A percentile compares a stretch with the other conserved stretches of the same genome.
Conservation (phyloP, 345 rosid species). For the Lumnitzera littorea region DNA sequence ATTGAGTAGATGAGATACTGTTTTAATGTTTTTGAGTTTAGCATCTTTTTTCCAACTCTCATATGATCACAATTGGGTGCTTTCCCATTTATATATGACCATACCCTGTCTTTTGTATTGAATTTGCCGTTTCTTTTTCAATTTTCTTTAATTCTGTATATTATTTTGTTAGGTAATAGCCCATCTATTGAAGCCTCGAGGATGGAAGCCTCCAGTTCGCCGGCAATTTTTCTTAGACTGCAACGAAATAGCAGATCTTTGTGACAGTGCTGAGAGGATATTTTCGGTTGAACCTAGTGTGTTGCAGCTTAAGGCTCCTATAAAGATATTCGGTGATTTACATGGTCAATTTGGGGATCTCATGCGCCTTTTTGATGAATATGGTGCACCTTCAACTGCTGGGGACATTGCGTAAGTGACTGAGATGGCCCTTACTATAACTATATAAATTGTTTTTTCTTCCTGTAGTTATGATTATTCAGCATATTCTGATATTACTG, state of each 20-base stretch:
- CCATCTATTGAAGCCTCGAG: constrained; percentile 89
- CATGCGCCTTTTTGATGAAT: constrained; percentile 98
- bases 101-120: too few species aligned
- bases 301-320: constrained; percentile 84
- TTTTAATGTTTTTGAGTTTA: too few species aligned
- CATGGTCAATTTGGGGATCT: constrained; percentile 99
- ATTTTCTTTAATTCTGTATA: background rate
- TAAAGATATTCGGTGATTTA: constrained; percentile 94
- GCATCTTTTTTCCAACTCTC: too few species aligned
- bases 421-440: too few species aligned
- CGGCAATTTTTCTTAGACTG: constrained; percentile 94
- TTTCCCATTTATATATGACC: too few species aligned
- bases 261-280: constrained; percentile 85
- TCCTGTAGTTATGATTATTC: too few species aligned
- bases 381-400: constrained; percentile 97
- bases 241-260: constrained; percentile 95
- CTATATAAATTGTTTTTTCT: too few species aligned
- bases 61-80: too few species aligned
- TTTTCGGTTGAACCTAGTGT: constrained; percentile 83
- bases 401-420: constrained; percentile 93
- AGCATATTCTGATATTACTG: too few species aligned
- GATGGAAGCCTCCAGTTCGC: constrained; percentile 98
- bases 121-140: background rate
- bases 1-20: too few species aligned
- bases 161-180: constrained; percentile 52